Base-by-base conservation (phyloP, 2,329 filamentous ascomycete genomes). In the Tolypocladium endophyticum region DNA sequence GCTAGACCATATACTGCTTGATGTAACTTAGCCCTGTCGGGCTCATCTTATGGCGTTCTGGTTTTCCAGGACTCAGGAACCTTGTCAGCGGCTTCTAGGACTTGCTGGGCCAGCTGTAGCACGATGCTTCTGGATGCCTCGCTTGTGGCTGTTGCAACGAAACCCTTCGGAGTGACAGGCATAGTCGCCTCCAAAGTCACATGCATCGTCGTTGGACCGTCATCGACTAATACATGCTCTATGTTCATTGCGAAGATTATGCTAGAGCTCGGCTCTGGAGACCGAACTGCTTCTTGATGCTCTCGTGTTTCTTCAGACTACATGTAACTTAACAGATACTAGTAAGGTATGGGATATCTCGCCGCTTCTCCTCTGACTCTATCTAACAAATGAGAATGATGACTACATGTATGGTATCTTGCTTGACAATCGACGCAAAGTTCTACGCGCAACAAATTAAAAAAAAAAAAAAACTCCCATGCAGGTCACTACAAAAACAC, bases 401-500 rank as follows among this genome's bases (percentile, higher is more conserved):
- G 50, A 30, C 23, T 47, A 35, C 33, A 35, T 35, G 33, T 8
- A 28, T 57, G 55, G 39, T 57, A 47, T 57, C 55, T 43, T 20
- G 33, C 30, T 20, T 30, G 20, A 23, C 9, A 5, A 41, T 39
- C 35, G 25, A 30, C 54, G 18, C 16, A 25, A 16, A 30, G 5
- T 14, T 55, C 54, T 20, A 55, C 38, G 6, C 35, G 6, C 4
- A 8, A 41, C 54, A 57, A 57, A 47, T 23, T 4, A 47, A 55
- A 41, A 11, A 57, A 57, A 47, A 16, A 5, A 47, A 55, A 41
- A 11, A 1, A 8, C 30, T 12, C 5, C 3, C 9, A 35, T 54
- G 30, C 50, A 36, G 5, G 16, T 12, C 18, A n/a, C 56, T 56
- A 70, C 41, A 70, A 60, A 59, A 70, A 69, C 43, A 62, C 66